These are phyloP conservation scores for Sordariomycetes sp. DNA, from an alignment of 2,329 filamentous ascomycete genomes.

Conservation along the genomic window DNA sequence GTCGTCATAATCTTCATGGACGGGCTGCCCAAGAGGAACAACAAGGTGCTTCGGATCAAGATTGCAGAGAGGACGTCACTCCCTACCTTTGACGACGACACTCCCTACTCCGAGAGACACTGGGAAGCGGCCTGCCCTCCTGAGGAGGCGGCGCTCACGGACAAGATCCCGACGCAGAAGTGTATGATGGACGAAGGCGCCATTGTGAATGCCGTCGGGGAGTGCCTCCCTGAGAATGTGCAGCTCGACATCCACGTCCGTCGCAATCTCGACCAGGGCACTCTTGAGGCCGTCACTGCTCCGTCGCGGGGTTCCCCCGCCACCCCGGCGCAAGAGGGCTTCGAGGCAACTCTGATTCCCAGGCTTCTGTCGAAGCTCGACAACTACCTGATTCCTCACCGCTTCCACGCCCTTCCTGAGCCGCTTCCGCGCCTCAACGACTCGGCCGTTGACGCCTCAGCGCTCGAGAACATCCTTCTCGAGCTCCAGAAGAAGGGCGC, in stretches of 20 bases:
- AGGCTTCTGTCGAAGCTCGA: slow-evolving; percentile 8
- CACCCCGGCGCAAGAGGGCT: neutral
- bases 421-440: slow-evolving; percentile 18
- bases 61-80: slow-evolving; percentile 33
- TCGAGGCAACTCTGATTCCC: slow-evolving; percentile 5
- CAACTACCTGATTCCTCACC: slow-evolving; percentile 24
- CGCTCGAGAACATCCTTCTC: slow-evolving; percentile 19
- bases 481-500: slow-evolving; percentile 11
- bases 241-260: slow-evolving; percentile 6
- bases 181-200: slow-evolving; percentile 18
- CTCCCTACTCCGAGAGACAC: slow-evolving; percentile 28
- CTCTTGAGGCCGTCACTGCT: slow-evolving; percentile 3
- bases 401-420: slow-evolving; percentile 17
- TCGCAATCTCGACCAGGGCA: slow-evolving; percentile 6
- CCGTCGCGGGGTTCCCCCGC: neutral
- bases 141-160: slow-evolving; percentile 28
- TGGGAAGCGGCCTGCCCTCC: slow-evolving; percentile 34
- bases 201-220: slow-evolving; percentile 12
- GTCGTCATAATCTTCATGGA: slow-evolving; percentile 39
- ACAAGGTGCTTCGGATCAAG: slow-evolving; percentile 42
- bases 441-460: slow-evolving; percentile 19
- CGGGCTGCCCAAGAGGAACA: slow-evolving; percentile 38
- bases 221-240: slow-evolving; percentile 1
- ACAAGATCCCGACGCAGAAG: slow-evolving; percentile 19
- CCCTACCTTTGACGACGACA: slow-evolving; percentile 27